phyloP scores from a whole-genome alignment of 805 yeast genomes.

The Ogataea saltuana region DNA sequence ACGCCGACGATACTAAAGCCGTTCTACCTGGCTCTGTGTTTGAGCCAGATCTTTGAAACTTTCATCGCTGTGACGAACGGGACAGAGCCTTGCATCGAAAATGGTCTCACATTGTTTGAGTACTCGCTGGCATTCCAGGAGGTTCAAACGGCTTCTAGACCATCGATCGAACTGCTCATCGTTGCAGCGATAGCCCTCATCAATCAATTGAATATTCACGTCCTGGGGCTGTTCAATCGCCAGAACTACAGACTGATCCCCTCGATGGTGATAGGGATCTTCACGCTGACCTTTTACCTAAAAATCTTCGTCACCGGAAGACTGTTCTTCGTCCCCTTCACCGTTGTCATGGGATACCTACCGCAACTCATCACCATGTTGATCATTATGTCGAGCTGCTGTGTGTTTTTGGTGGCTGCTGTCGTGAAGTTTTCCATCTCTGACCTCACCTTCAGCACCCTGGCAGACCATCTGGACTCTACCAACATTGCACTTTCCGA shows the following conservation, averaged over 20 bases:
- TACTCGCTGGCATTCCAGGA: slow-evolving; percentile 78
- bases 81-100: slow-evolving; percentile 56
- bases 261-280: slow-evolving; percentile 57
- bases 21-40: slow-evolving; percentile 55
- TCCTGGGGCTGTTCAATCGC: slow-evolving; percentile 55
- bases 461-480: slow-evolving; percentile 36
- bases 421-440: slow-evolving; percentile 46
- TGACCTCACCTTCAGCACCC: slow-evolving; percentile 36
- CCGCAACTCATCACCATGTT: slow-evolving; percentile 63
- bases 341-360: slow-evolving; percentile 56
- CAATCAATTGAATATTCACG: slow-evolving; percentile 62
- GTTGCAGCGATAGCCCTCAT: slow-evolving; percentile 56
- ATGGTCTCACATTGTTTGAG: slow-evolving; percentile 73
- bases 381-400: slow-evolving; percentile 52
- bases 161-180: slow-evolving; percentile 52
- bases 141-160: slow-evolving; percentile 51
- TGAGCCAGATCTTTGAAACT: slow-evolving; percentile 65
- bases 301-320: slow-evolving; percentile 42
- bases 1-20: slow-evolving; percentile 57
- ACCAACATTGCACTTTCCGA: slow-evolving; percentile 48
- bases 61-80: slow-evolving; percentile 61
- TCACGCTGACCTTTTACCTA: slow-evolving; percentile 50
- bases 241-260: slow-evolving; percentile 62
- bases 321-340: slow-evolving; percentile 51
- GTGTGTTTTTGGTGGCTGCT: slow-evolving; percentile 59